phyloP scores from a whole-genome alignment of 1,284 basidiomycete species.

The Moniliophthora roreri region DNA sequence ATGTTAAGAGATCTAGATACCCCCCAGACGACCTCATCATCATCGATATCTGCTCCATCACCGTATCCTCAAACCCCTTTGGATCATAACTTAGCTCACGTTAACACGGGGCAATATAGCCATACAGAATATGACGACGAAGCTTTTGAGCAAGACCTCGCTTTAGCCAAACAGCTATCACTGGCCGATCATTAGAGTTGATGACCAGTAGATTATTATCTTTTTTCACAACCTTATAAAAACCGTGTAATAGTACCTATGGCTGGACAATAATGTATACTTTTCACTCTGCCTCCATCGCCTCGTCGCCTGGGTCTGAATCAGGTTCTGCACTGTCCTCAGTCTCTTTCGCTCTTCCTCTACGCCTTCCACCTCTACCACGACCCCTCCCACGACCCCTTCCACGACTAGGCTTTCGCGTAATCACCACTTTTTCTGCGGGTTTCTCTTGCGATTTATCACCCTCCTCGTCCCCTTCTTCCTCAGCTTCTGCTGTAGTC shows the following conservation, averaged over 20 bases:
- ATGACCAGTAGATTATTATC: too few species aligned
- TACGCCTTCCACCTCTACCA: slow-evolving; percentile 25
- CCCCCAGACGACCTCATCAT: not conserved
- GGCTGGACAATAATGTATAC: too few species aligned
- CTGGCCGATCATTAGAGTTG: slow-evolving; percentile 27
- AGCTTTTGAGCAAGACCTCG: slow-evolving; percentile 32
- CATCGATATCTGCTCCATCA: not conserved
- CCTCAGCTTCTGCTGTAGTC: too few species aligned
- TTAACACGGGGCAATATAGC: slow-evolving; percentile 8
- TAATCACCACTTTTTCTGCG: not conserved
- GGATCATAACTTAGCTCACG: not conserved
- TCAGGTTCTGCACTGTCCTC: slow-evolving; percentile 6
- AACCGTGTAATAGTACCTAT: too few species aligned
- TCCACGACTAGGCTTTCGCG: slow-evolving; percentile 18
- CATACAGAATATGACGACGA: slow-evolving; percentile 28
- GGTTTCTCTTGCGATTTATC: slow-evolving; percentile 2
- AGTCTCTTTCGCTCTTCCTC: slow-evolving; percentile 1
- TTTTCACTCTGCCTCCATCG: not conserved
- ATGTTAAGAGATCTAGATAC: slow-evolving; percentile 20
- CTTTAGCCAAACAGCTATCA: slow-evolving; percentile 35
- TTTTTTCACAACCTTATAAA: too few species aligned
- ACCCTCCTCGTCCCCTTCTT: slow-evolving; percentile 8
- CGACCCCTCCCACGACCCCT: slow-evolving; percentile 30
- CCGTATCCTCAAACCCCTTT: not conserved
- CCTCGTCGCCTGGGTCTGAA: slow-evolving; percentile 20